phyloP scores from a whole-genome alignment of 805 yeast species.

The Teunomyces panamensis region DNA sequence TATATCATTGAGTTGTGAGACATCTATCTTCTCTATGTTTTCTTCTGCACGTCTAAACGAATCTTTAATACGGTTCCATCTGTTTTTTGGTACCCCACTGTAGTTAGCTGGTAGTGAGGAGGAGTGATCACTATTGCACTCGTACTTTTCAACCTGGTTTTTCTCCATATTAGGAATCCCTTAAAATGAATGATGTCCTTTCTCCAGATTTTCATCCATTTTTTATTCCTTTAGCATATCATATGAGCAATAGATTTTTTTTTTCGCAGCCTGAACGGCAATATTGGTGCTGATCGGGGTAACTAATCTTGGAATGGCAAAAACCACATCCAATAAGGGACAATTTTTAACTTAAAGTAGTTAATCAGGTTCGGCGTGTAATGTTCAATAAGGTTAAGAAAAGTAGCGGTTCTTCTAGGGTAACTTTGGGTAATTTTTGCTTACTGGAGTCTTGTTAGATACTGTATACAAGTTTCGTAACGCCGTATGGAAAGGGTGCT shows the following conservation, averaged over 20 bases:
- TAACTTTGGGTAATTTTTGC: background rate
- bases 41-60: constrained; percentile 29
- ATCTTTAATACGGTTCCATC: constrained; percentile 24
- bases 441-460: background rate
- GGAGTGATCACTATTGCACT: background rate
- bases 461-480: background rate
- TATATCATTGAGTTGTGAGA: constrained; percentile 18
- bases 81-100: background rate
- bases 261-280: constrained; percentile 3
- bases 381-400: background rate
- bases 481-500: background rate
- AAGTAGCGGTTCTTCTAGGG: background rate
- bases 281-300: background rate
- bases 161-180: background rate
- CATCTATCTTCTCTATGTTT: background rate
- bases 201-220: constrained; percentile 1
- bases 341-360: no score
- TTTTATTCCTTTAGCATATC: background rate
- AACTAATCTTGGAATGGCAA: background rate
- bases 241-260: background rate
- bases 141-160: background rate
- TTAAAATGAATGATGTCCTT: background rate
- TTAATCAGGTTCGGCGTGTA: background rate
- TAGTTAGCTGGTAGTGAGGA: background rate
- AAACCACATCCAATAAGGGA: background rate